These are phyloP conservation scores for Melastoma malabathricum DNA, from an alignment of 345 rosid species.

Conservation along the genomic window DNA sequence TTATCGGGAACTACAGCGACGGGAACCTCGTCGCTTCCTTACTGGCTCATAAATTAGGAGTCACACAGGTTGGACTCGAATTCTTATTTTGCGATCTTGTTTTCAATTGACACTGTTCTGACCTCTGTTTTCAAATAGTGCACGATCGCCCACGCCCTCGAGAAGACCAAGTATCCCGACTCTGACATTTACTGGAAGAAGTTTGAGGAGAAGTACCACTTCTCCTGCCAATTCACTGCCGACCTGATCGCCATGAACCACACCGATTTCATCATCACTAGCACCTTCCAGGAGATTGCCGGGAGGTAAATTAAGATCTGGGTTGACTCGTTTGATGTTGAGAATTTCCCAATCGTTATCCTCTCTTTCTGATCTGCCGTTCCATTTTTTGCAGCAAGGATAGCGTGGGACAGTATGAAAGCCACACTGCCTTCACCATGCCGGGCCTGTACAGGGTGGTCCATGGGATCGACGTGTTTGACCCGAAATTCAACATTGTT, in stretches of 20 bases:
- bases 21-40: slow-evolving; percentile 96
- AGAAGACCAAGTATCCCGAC: slow-evolving; percentile 32
- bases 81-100: background rate
- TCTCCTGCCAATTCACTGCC: slow-evolving; percentile 32
- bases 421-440: slow-evolving; percentile 33
- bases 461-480: slow-evolving; percentile 30
- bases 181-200: slow-evolving; percentile 38
- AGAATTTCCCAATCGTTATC: background rate
- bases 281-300: slow-evolving; percentile 39
- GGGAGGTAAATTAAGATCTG: slow-evolving; percentile 18
- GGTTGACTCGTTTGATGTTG: background rate
- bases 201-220: slow-evolving; percentile 31
- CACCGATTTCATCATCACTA: slow-evolving; percentile 34
- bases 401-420: slow-evolving; percentile 34
- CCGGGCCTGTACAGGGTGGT: slow-evolving; percentile 33
- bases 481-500: slow-evolving; percentile 35
- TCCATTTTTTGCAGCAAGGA: slow-evolving; percentile 21
- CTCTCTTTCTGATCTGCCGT: background rate
- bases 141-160: slow-evolving; percentile 32
- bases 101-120: too few species aligned
- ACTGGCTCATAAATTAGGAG: slow-evolving; percentile 87
- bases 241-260: slow-evolving; percentile 37
- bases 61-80: slow-evolving; percentile 47
- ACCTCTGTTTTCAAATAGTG: slow-evolving; percentile 15
- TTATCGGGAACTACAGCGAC: slow-evolving; percentile 94